Percentiles rank a stretch among this genome's conserved stretches.
These are phyloP conservation scores for Globisporangium carolinianum DNA, from an alignment of 352 stramenopile species.

Conservation along the genomic window DNA sequence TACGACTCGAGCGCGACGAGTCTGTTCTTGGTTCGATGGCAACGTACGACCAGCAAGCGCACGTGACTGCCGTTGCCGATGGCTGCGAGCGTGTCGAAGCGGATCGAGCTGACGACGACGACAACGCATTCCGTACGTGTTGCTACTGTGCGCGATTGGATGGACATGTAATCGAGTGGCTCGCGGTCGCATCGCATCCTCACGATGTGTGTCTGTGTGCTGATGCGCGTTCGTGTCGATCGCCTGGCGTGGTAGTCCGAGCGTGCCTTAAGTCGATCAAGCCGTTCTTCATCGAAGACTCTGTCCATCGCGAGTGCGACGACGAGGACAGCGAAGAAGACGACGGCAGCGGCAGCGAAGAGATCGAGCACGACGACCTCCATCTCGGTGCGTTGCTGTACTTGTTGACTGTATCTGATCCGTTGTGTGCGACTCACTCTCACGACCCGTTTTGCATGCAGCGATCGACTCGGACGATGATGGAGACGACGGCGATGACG, in stretches of 20 bases:
- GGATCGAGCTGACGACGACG: background rate
- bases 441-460: too few relatives aligned
- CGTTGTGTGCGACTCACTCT: too few relatives aligned
- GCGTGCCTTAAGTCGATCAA: constrained; percentile 25
- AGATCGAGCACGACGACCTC: background rate
- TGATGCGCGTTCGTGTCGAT: too few relatives aligned
- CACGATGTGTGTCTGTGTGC: too few relatives aligned
- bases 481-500: too few relatives aligned
- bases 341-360: background rate
- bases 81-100: too few relatives aligned
- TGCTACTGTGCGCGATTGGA: background rate
- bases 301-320: constrained; percentile 11
- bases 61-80: background rate
- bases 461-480: too few relatives aligned
- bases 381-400: background rate
- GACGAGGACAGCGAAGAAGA: background rate
- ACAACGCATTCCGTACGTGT: background rate
- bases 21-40: too few relatives aligned
- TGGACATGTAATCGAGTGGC: too few relatives aligned
- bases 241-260: constrained; percentile 11
- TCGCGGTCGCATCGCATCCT: too few relatives aligned
- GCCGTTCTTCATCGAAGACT: constrained; percentile 28
- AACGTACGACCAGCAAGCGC: background rate
- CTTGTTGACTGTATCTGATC: background rate
- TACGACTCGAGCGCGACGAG: background rate